phyloP scores from a whole-genome alignment of 2,329 filamentous ascomycete species.

The Pyrenochaeta sp. region DNA sequence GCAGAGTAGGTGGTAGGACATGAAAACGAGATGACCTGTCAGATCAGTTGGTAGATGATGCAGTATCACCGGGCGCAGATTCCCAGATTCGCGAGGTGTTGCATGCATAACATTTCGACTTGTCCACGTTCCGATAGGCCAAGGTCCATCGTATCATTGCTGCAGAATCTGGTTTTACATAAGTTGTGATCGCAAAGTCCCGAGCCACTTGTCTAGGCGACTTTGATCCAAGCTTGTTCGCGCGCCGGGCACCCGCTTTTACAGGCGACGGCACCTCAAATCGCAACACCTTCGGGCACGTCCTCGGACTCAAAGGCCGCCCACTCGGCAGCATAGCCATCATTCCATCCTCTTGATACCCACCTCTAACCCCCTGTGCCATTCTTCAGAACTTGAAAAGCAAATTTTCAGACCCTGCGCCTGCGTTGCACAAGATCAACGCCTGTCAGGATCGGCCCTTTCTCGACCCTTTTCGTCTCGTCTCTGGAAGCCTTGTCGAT shows the following conservation, averaged over 20 bases:
- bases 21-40: neutral
- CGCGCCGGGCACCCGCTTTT: no score
- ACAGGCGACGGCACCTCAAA: neutral
- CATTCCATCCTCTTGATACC: neutral
- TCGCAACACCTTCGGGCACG: neutral
- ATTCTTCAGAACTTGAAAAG: neutral
- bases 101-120: neutral
- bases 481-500: neutral
- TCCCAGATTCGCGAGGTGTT: neutral
- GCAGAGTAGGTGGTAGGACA: neutral
- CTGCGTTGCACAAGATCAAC: neutral
- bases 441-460: slow-evolving; percentile 5
- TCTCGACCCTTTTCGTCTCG: neutral
- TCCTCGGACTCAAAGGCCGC: neutral
- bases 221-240: neutral
- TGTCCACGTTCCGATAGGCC: neutral
- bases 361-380: neutral
- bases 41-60: neutral
- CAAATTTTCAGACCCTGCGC: neutral
- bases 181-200: neutral
- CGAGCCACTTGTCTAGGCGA: neutral
- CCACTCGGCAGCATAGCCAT: neutral
- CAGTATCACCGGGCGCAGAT: neutral
- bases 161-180: neutral
- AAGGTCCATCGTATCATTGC: neutral